A percentile compares a stretch with the other conserved stretches of the same genome.
phyloP scores from a whole-genome alignment of 2,329 filamentous ascomycete species.

The Nemania serpens region DNA sequence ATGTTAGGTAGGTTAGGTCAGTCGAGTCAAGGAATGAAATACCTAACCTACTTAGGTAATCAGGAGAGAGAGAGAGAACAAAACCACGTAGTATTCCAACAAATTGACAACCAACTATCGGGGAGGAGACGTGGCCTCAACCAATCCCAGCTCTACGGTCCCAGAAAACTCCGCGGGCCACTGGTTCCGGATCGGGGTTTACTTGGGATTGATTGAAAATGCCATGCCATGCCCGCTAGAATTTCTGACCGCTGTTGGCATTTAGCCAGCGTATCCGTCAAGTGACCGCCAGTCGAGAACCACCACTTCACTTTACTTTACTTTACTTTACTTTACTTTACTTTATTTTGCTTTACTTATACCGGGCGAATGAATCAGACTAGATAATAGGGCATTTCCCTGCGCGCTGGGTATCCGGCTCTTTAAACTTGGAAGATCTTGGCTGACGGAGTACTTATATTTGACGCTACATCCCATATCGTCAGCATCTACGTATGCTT shows the following conservation, averaged over 20 bases:
- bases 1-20: no score
- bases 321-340: no score
- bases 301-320: no score
- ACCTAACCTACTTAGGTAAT: no score
- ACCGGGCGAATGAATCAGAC: conserved; percentile 8
- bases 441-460: neutral
- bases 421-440: neutral
- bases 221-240: no score
- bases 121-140: conserved; percentile 10
- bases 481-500: neutral
- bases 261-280: conserved; percentile 39
- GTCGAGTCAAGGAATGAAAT: no score
- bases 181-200: conserved; percentile 30
- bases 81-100: conserved; percentile 17
- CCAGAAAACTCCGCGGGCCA: conserved; percentile 28
- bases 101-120: conserved; percentile 10
- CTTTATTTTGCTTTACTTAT: conserved; percentile 2
- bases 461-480: neutral
- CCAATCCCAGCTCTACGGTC: conserved; percentile 1
- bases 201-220: neutral
- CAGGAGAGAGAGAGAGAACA: neutral
- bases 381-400: neutral
- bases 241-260: conserved; percentile 32
- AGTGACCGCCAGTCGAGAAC: conserved; percentile 2
- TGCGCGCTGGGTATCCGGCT: conserved; percentile 17